phyloP scores from a whole-genome alignment of 441 rosid genomes.

The Iberis amara region DNA sequence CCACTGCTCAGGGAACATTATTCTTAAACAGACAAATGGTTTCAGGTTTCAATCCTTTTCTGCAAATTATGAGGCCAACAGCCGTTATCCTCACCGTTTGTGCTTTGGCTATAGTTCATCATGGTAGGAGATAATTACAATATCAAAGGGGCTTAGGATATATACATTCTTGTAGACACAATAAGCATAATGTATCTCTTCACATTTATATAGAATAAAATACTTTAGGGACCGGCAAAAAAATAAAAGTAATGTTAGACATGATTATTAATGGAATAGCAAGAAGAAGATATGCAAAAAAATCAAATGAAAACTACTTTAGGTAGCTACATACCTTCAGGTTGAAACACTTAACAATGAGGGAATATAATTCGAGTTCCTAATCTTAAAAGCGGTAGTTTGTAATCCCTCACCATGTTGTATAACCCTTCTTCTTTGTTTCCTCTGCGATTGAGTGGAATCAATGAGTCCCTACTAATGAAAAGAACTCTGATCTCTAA shows the following conservation, averaged over 20 bases:
- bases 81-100: too few species aligned
- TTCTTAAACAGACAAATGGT: constrained; percentile 24
- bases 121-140: constrained; percentile 34
- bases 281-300: constrained; percentile 23
- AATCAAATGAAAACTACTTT: background rate
- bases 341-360: too few species aligned
- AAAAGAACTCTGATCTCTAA: too few species aligned
- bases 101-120: constrained; percentile 35
- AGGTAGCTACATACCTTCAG: constrained; percentile 21
- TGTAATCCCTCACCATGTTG: background rate
- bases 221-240: constrained; percentile 32
- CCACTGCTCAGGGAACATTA: constrained; percentile 36
- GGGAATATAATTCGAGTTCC: too few species aligned
- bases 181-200: constrained; percentile 40
- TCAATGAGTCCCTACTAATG: too few species aligned
- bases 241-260: constrained; percentile 1
- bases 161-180: constrained; percentile 54
- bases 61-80: constrained; percentile 29
- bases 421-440: too few species aligned
- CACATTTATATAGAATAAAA: constrained; percentile 45
- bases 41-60: constrained; percentile 28
- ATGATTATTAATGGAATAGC: constrained; percentile 26
- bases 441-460: too few species aligned
- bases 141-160: constrained; percentile 38
- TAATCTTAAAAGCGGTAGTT: too few species aligned